Evolutionary conservation across 768 basidiomycete species (phyloP).

Genomic region (Hypsizygus marmoreus): DNA sequence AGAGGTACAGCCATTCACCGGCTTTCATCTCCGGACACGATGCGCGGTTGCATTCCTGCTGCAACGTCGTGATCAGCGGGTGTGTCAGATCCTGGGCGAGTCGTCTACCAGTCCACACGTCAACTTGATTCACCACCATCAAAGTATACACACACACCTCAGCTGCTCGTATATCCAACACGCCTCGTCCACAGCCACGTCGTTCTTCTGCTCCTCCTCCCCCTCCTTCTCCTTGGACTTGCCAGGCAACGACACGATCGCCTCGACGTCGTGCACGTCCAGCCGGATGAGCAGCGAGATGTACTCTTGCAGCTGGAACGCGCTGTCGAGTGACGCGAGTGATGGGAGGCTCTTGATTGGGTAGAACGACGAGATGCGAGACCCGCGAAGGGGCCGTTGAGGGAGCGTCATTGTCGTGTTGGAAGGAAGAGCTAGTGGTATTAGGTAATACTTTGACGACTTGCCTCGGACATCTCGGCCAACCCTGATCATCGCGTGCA

Average conservation of each 20-base stretch:
- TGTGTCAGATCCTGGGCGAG: slow-evolving; percentile 87
- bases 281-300: slow-evolving; percentile 83
- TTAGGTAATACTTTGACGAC: slow-evolving; percentile 1
- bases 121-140: background rate
- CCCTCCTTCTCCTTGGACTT: slow-evolving; percentile 37
- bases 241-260: slow-evolving; percentile 77
- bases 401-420: slow-evolving; percentile 37
- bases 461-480: too few species aligned
- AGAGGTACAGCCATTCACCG: slow-evolving; percentile 97
- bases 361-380: slow-evolving; percentile 79
- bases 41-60: slow-evolving; percentile 82
- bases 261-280: slow-evolving; percentile 86
- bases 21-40: slow-evolving; percentile 98
- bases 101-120: slow-evolving; percentile 52
- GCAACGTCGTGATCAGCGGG: slow-evolving; percentile 81
- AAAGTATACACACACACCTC: slow-evolving; percentile 35
- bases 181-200: slow-evolving; percentile 71
- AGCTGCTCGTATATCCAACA: slow-evolving; percentile 81
- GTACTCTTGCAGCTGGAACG: slow-evolving; percentile 94
- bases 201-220: slow-evolving; percentile 42
- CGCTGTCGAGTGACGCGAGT: slow-evolving; percentile 78
- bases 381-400: slow-evolving; percentile 74
- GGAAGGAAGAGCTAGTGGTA: background rate
- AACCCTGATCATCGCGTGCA: too few species aligned
- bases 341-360: slow-evolving; percentile 72